Base-by-base conservation (phyloP, 2,329 filamentous ascomycete species). In the Pseudocercospora musae region DNA sequence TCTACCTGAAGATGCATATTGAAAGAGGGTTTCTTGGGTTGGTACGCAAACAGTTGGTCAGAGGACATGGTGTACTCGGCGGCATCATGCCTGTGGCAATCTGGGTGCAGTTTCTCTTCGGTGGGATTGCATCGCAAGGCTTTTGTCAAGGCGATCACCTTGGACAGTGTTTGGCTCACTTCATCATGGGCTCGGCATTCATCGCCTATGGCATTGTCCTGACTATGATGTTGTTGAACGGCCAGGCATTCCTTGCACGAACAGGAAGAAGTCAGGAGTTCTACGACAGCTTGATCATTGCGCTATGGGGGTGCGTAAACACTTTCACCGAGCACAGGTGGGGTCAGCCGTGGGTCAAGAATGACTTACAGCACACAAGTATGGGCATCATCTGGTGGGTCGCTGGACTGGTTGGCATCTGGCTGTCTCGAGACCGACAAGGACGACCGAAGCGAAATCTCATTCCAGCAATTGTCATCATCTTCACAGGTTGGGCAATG, bases 311-410 rank as follows among this genome's bases (percentile, higher is more conserved):
- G 33, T 96, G 92, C 74, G 89, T 99, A 78, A 99, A 98, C 77
- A 98, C 95, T 8, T 98, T 99, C 70, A 99, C 95, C 18, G 95
- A 98, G 77, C 95, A 99, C 75, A 87, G 90, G 57, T 99, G 95
- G 95, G 95, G 95, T 59, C 83, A 83, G 0, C 84, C 86, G 0
- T 99, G 95, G 95, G 92, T 90, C 57, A 87, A 86, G 77, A 98
- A 97, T 73, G 95, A 99, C 76, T 87, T 96, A 79, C 94, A 99
- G 76, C 95, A 99, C 77, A 99, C 95, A 0, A 91, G 90, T n/a
- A 98, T 99, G 94, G 95, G 95, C n/a, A 87, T 99, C 65, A 87
- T 99, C 57, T 99, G 95, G 95, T 99, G 94, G 94, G 90, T 88
- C 71, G 94, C 95, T 7, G 95, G 95, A 23, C 80, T 99, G 29